These are phyloP conservation scores for Phytophthora sp. DNA, from an alignment of 352 stramenopile genomes.

Conservation along the genomic window DNA sequence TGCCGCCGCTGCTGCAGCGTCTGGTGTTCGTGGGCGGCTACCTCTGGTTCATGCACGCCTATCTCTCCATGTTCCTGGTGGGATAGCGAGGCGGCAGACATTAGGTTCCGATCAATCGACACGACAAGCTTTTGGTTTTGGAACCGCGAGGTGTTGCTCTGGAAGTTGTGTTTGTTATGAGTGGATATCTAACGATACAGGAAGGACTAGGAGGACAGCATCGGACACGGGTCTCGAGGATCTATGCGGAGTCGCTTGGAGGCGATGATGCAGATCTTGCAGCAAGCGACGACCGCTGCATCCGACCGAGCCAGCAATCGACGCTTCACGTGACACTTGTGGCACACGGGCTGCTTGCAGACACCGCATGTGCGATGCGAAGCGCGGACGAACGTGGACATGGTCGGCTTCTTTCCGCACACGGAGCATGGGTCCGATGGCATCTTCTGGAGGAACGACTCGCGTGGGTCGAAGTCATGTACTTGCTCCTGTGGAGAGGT, in stretches of 20 bases:
- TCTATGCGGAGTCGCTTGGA: slow-evolving; percentile 36
- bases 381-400: slow-evolving; percentile 22
- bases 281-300: slow-evolving; percentile 36
- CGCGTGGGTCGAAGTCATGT: not conserved
- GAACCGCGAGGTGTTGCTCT: too few relatives aligned
- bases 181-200: not conserved
- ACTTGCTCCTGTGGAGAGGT: not conserved
- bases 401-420: slow-evolving; percentile 20
- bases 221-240: slow-evolving; percentile 38
- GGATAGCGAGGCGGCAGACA: not conserved
- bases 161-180: too few relatives aligned
- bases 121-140: too few relatives aligned
- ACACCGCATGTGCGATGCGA: slow-evolving; percentile 31
- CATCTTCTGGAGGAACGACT: slow-evolving; percentile 13
- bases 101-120: too few relatives aligned
- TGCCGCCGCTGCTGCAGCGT: slow-evolving; percentile 64
- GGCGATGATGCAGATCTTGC: slow-evolving; percentile 43
- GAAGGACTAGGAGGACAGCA: slow-evolving; percentile 7
- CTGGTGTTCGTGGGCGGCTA: slow-evolving; percentile 66
- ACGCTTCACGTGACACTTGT: slow-evolving; percentile 46
- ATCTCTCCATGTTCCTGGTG: slow-evolving; percentile 48
- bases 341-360: slow-evolving; percentile 33
- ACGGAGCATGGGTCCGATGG: slow-evolving; percentile 14
- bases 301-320: slow-evolving; percentile 32
- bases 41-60: slow-evolving; percentile 81